phyloP scores from a whole-genome alignment of 2,329 filamentous ascomycete species.

The Stemphylium lycopersici region DNA sequence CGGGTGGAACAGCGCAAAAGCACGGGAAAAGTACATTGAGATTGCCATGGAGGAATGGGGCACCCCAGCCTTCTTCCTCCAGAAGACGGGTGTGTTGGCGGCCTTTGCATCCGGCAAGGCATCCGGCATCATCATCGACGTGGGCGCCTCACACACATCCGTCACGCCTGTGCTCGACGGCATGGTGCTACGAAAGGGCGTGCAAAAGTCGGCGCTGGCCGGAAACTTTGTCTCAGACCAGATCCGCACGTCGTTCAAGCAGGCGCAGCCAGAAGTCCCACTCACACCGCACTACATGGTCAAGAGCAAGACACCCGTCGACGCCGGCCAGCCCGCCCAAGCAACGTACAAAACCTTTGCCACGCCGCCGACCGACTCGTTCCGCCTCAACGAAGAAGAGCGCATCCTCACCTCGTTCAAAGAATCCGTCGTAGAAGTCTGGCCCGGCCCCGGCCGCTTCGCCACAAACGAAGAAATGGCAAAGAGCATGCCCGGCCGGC shows the following conservation, averaged over 20 bases:
- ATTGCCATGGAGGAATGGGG: conserved; percentile 98
- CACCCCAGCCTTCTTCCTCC: conserved; percentile 91
- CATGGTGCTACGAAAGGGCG: conserved; percentile 85
- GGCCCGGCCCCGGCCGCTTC: conserved; percentile 79
- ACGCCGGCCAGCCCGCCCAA: conserved; percentile 80
- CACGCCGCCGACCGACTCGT: conserved; percentile 68
- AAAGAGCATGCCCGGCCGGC: conserved; percentile 74
- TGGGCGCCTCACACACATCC: conserved; percentile 86
- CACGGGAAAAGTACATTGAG: conserved; percentile 92
- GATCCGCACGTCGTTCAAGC: conserved; percentile 78
- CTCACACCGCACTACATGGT: conserved; percentile 87
- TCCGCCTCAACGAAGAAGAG: conserved; percentile 86
- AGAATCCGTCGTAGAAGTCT: conserved; percentile 93
- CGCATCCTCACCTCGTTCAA: conserved; percentile 95
- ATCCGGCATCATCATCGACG: conserved; percentile 88
- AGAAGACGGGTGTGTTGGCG: conserved; percentile 84
- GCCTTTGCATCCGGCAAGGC: conserved; percentile 94
- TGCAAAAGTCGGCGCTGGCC: conserved; percentile 82
- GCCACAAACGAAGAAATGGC: conserved; percentile 75
- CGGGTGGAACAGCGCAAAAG: conserved; percentile 87
- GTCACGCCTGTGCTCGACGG: conserved; percentile 94
- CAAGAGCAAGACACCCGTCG: conserved; percentile 84
- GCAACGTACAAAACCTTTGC: conserved; percentile 74
- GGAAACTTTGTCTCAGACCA: conserved; percentile 91
- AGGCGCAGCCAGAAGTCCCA: conserved; percentile 70